These are phyloP conservation scores for Pisolithus microcarpus DNA, from an alignment of 768 basidiomycete species.

Conservation along the genomic window DNA sequence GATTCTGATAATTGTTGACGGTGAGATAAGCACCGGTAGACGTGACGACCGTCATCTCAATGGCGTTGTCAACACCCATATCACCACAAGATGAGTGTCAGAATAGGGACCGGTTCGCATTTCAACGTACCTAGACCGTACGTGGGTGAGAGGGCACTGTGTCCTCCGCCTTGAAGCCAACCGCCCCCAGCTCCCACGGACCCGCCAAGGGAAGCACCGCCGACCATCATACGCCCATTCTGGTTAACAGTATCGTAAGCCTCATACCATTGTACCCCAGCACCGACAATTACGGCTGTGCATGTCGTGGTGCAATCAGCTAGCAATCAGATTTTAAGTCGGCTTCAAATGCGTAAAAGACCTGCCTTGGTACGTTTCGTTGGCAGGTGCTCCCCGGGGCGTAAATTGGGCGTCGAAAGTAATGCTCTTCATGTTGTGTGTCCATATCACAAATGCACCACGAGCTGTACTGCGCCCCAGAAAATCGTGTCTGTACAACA, in stretches of 20 bases:
- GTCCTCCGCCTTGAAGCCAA: slow-evolving; percentile 39
- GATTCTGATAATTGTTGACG: slow-evolving; percentile 30
- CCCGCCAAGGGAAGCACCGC: slow-evolving; percentile 34
- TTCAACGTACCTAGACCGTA: slow-evolving; percentile 35
- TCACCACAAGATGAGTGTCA: not conserved
- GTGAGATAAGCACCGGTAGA: slow-evolving; percentile 34
- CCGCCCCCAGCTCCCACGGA: slow-evolving; percentile 44
- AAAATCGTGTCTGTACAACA: slow-evolving; percentile 27
- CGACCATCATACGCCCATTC: slow-evolving; percentile 37
- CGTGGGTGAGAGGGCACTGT: slow-evolving; percentile 32
- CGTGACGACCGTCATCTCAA: slow-evolving; percentile 40
- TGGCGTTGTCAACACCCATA: slow-evolving; percentile 22
- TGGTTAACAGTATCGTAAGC: slow-evolving; percentile 35
- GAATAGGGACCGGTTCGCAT: not conserved
- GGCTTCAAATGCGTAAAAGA: not conserved
- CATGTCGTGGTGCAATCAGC: slow-evolving; percentile 13
- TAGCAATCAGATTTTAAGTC: not conserved
- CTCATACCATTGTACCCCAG: slow-evolving; percentile 42
- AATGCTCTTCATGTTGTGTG: slow-evolving; percentile 34
- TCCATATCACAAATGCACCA: slow-evolving; percentile 36
- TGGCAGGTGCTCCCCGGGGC: slow-evolving; percentile 25
- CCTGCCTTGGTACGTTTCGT: slow-evolving; percentile 17
- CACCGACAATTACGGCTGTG: slow-evolving; percentile 25
- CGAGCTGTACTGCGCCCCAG: slow-evolving; percentile 33
- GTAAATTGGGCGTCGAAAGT: slow-evolving; percentile 24